Conservation (phyloP, 768 basidiomycete genomes). For the Auricularia auricula-judae region DNA sequence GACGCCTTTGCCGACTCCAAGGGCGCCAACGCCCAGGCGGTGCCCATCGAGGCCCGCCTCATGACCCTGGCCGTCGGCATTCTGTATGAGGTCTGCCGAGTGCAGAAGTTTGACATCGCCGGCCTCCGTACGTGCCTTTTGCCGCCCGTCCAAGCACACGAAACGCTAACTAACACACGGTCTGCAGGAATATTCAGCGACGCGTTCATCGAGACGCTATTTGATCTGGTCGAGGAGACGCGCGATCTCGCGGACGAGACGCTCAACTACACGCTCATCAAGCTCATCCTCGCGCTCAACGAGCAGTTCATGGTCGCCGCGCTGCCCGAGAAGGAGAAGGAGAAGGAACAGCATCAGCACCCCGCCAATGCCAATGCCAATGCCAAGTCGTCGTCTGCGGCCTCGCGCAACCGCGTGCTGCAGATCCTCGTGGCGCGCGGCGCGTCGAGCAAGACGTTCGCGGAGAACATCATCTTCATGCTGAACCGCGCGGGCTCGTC, state of each 20-base stretch:
- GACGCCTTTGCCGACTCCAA: conserved; percentile 33
- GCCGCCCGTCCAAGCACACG: not conserved
- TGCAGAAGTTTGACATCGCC: conserved; percentile 67
- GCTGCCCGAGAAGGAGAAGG: conserved; percentile 28
- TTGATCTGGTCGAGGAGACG: conserved; percentile 90
- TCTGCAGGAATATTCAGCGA: conserved; percentile 66
- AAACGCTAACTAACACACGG: not conserved
- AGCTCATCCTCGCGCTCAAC: conserved; percentile 42
- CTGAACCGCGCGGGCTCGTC: conserved; percentile 86
- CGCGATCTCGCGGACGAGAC: conserved; percentile 79
- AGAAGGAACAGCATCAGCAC: conserved; percentile 8
- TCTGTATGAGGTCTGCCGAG: conserved; percentile 87
- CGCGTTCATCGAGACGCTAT: conserved; percentile 75
- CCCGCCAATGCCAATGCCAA: no score
- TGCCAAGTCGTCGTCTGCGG: conserved; percentile 10
- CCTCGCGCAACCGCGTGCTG: conserved; percentile 57
- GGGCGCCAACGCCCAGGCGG: conserved; percentile 25
- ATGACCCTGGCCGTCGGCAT: conserved; percentile 59
- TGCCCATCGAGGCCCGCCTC: conserved; percentile 80
- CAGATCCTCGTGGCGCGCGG: conserved; percentile 74
- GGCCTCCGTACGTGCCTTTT: conserved; percentile 58
- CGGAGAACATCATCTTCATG: conserved; percentile 99
- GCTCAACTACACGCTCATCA: conserved; percentile 92
- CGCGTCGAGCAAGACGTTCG: conserved; percentile 86
- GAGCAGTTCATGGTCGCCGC: conserved; percentile 12